These are phyloP conservation scores for Neoboletus subvelutipes DNA, from an alignment of 768 basidiomycete genomes.

Conservation along the genomic window DNA sequence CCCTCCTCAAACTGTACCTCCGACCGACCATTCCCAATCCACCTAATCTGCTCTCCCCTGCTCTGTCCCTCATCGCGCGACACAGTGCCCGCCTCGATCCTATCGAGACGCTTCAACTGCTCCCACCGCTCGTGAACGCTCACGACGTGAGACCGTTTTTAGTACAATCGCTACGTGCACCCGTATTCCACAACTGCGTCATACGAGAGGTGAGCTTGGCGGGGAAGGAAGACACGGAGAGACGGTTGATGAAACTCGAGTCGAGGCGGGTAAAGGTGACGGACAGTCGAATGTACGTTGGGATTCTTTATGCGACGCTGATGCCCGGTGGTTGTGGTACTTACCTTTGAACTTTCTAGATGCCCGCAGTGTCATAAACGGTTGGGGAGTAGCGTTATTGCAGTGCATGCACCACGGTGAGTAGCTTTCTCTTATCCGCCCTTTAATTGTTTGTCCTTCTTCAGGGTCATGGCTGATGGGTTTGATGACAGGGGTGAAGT, in stretches of 20 bases:
- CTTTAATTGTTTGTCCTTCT: background rate
- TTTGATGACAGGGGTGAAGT: slow-evolving; percentile 76
- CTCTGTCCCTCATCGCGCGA: slow-evolving; percentile 82
- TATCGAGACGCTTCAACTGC: slow-evolving; percentile 75
- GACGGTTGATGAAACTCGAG: slow-evolving; percentile 73
- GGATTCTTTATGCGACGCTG: no score
- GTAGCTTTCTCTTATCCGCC: slow-evolving; percentile 20
- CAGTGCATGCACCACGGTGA: slow-evolving; percentile 86
- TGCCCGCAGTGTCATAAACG: slow-evolving; percentile 97
- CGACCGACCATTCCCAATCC: slow-evolving; percentile 57
- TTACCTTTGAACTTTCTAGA: slow-evolving; percentile 39
- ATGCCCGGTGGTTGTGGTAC: background rate
- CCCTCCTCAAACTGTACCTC: slow-evolving; percentile 85
- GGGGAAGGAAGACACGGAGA: slow-evolving; percentile 74
- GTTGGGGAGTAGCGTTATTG: slow-evolving; percentile 89
- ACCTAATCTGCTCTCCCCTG: slow-evolving; percentile 69
- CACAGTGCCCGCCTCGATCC: slow-evolving; percentile 84
- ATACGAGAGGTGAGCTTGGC: slow-evolving; percentile 69
- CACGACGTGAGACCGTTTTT: slow-evolving; percentile 79
- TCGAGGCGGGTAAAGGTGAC: slow-evolving; percentile 82
- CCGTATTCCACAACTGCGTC: slow-evolving; percentile 67
- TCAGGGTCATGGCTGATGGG: background rate
- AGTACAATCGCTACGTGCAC: slow-evolving; percentile 62
- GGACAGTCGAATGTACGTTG: slow-evolving; percentile 85
- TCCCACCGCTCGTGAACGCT: slow-evolving; percentile 89